Evolutionary conservation across 495 filamentous ascomycete genomes (phyloP).

Genomic region (Aspergillus coremiiformis): DNA sequence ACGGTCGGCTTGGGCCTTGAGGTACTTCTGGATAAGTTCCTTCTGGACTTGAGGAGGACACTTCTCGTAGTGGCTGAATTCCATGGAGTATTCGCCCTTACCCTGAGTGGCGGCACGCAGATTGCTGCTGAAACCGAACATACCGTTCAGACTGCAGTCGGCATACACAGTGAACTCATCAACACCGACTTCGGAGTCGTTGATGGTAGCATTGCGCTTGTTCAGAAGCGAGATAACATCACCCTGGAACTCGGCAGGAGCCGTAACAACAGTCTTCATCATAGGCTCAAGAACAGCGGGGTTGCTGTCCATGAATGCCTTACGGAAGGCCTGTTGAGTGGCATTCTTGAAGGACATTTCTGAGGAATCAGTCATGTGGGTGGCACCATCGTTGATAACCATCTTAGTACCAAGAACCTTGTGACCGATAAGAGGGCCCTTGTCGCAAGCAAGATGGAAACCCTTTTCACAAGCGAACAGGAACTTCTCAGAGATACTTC

Average conservation of each 20-base stretch:
- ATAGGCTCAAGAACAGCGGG: slow-evolving; percentile 86
- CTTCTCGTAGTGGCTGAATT: slow-evolving; percentile 90
- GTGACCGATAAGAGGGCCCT: slow-evolving; percentile 90
- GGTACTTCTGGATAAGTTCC: slow-evolving; percentile 79
- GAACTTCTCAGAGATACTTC: slow-evolving; percentile 93
- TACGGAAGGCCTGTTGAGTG: slow-evolving; percentile 94
- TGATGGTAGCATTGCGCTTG: slow-evolving; percentile 91
- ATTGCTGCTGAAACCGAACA: slow-evolving; percentile 94
- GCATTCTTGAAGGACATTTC: slow-evolving; percentile 98
- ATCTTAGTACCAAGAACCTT: slow-evolving; percentile 82
- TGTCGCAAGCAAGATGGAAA: slow-evolving; percentile 75
- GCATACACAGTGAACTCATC: slow-evolving; percentile 95
- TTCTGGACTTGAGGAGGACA: slow-evolving; percentile 88
- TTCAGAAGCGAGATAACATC: slow-evolving; percentile 91
- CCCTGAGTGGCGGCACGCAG: slow-evolving; percentile 92
- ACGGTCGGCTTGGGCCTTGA: slow-evolving; percentile 75
- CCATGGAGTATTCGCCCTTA: slow-evolving; percentile 98
- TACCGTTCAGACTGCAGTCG: slow-evolving; percentile 86
- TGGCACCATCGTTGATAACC: slow-evolving; percentile 94
- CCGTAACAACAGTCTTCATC: slow-evolving; percentile 96
- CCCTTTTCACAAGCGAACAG: slow-evolving; percentile 94
- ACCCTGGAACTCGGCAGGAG: slow-evolving; percentile 96
- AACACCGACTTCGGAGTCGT: slow-evolving; percentile 87
- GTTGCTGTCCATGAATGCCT: slow-evolving; percentile 73
- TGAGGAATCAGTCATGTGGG: slow-evolving; percentile 95